These are phyloP conservation scores for Trypanosoma platydactyli DNA, from an alignment of 208 protist species.

Conservation along the genomic window DNA sequence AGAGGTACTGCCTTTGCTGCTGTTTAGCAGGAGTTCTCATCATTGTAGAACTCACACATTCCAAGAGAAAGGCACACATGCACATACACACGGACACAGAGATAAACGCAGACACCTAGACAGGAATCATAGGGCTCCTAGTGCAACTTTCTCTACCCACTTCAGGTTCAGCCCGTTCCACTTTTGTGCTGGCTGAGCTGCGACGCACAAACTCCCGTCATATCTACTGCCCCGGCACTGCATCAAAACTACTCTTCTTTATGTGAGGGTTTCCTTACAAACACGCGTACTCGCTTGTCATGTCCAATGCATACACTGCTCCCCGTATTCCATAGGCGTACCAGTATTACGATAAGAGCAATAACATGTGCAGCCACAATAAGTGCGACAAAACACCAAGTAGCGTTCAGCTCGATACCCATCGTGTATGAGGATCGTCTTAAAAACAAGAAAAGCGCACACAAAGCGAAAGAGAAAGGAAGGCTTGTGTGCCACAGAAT, in stretches of 20 bases:
- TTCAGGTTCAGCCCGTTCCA: no score
- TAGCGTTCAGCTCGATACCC: neutral
- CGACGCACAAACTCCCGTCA: no score
- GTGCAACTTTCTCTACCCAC: no score
- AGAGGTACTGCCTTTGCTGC: no score
- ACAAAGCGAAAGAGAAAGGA: conserved; percentile 19
- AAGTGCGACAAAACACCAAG: conserved; percentile 27
- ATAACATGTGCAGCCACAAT: conserved; percentile 28
- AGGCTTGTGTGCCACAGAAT: no score
- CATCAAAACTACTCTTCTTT: conserved; percentile 11
- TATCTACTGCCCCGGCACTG: neutral
- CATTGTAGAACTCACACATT: no score
- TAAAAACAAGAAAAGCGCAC: neutral
- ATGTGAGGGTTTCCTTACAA: neutral
- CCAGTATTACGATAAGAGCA: conserved; percentile 18
- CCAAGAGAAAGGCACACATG: neutral
- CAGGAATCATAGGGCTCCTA: no score
- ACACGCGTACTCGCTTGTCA: neutral
- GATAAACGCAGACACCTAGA: neutral
- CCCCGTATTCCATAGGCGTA: conserved; percentile 19
- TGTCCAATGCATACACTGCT: neutral
- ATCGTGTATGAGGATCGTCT: neutral
- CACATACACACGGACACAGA: neutral
- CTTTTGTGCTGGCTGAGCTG: no score
- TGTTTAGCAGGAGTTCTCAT: no score